Evolutionary conservation across 2,329 filamentous ascomycete genomes (phyloP), one percentile per base, ranked within the genome.

Genomic region (Aotearoamyces nothofagi): DNA sequence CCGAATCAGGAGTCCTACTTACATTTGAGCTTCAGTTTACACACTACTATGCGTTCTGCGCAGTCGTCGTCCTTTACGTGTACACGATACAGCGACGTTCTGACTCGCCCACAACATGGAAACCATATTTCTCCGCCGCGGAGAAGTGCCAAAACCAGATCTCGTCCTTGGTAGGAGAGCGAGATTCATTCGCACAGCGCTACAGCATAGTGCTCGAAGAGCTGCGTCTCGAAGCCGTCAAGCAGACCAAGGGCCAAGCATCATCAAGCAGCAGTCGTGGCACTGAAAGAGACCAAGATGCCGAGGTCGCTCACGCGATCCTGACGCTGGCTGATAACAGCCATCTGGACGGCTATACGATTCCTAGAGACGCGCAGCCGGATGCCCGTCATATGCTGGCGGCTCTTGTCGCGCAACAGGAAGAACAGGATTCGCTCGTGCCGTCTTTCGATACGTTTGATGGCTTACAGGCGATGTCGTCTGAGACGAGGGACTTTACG

Each of bases 1-100:
- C 15, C 3, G 13, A 15, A 13, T 12, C 5, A 2, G 5, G 4
- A 3, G 13, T n/a, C 7, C 5, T 15, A 2, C 8, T 30, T 33
- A 10, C 37, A 5, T 10, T 11, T 20, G 19, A n/a, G n/a, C 5
- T 3, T 1, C 13, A 53, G 49, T 52, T 53, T 24, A 51, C 45
- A 1, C 55, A 56, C 14, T 61, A 62, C 30, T 57, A 55, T 29
- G 56, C 52, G 1, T 62, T 61, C 24, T 58, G 47, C 9, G 58
- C 58, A 0, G 52, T 57, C 3, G 54, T 58, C 1, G 48, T 61
- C 1, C 41, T 61, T 3, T 61, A 61, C 31, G 51, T 61, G 4
- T 57, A 55, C 23, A 50, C 51, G 4, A 60, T 61, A 7, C 57
- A 58, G 23, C 43, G 53, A 17, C 36, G 48, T 2, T 36, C 43